Evolutionary conservation across 176 grass and related monocot genomes (phyloP).

Genomic region (Aegilops speltoides): DNA sequence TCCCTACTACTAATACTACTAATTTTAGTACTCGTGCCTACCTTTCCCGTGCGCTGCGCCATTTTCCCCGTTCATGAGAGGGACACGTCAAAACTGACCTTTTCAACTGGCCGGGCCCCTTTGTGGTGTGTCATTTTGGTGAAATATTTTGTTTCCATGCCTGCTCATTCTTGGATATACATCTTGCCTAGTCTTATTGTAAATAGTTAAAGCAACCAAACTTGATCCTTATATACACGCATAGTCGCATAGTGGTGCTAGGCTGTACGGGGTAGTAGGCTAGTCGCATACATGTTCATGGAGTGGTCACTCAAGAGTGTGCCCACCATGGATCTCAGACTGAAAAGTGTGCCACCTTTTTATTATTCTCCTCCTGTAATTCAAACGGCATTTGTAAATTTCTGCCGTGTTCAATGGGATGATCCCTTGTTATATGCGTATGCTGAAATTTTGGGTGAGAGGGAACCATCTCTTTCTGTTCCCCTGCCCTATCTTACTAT

Average conservation of each 20-base stretch:
- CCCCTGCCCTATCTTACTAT: too few species aligned
- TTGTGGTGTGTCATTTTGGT: neutral
- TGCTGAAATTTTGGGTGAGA: too few species aligned
- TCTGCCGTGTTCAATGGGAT: neutral
- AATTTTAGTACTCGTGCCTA: neutral
- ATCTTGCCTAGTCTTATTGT: neutral
- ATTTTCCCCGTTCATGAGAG: neutral
- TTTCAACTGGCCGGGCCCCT: neutral
- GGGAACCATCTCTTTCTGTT: too few species aligned
- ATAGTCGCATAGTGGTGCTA: neutral
- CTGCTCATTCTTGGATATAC: neutral
- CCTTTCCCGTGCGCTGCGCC: neutral
- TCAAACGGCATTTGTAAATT: neutral
- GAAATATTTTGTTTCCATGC: neutral
- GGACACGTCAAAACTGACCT: neutral
- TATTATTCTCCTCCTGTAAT: neutral
- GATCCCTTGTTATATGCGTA: neutral
- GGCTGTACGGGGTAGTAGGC: neutral
- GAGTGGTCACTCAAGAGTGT: neutral
- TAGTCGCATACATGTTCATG: neutral
- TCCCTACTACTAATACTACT: neutral
- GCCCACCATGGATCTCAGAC: neutral
- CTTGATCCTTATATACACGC: too few species aligned
- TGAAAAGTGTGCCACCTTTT: neutral
- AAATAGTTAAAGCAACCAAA: neutral